Conservation (phyloP, 345 rosid species). For the Barbarea vulgaris region DNA sequence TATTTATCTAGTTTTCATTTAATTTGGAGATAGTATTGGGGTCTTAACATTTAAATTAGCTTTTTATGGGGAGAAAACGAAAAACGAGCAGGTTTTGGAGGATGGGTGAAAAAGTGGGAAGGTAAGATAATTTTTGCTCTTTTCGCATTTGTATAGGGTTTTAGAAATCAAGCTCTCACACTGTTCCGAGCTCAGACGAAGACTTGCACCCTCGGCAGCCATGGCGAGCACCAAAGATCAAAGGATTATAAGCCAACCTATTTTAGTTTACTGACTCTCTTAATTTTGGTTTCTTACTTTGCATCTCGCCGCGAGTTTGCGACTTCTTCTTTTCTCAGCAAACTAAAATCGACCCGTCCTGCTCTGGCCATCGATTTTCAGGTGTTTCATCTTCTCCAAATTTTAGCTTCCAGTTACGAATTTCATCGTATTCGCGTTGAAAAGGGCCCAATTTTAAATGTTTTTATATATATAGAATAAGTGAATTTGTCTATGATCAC, state of each 20-base stretch:
- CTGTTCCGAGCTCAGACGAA: not conserved
- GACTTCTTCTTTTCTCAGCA: not conserved
- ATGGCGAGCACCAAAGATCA: not conserved
- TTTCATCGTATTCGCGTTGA: not conserved
- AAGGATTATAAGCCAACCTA: not conserved
- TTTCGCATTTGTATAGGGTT: conserved; percentile 25
- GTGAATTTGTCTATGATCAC: not conserved
- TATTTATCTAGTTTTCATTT: too few species aligned
- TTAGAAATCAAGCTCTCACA: conserved; percentile 2
- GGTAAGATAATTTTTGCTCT: too few species aligned
- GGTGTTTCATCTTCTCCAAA: not conserved
- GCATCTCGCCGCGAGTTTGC: not conserved
- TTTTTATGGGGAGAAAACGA: too few species aligned
- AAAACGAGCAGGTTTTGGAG: too few species aligned
- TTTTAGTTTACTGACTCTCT: not conserved
- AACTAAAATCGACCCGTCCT: conserved; percentile 18
- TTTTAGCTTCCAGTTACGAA: not conserved
- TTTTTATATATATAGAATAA: too few species aligned
- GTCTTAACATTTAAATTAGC: too few species aligned
- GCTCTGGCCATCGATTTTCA: not conserved
- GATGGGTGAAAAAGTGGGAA: not conserved
- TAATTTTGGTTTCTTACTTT: not conserved
- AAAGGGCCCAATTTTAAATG: too few species aligned
- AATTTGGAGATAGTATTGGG: too few species aligned
- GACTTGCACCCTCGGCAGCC: not conserved